These are phyloP conservation scores for Aspergillus brasiliensis DNA, from an alignment of 2,329 filamentous ascomycete genomes.

Conservation along the genomic window DNA sequence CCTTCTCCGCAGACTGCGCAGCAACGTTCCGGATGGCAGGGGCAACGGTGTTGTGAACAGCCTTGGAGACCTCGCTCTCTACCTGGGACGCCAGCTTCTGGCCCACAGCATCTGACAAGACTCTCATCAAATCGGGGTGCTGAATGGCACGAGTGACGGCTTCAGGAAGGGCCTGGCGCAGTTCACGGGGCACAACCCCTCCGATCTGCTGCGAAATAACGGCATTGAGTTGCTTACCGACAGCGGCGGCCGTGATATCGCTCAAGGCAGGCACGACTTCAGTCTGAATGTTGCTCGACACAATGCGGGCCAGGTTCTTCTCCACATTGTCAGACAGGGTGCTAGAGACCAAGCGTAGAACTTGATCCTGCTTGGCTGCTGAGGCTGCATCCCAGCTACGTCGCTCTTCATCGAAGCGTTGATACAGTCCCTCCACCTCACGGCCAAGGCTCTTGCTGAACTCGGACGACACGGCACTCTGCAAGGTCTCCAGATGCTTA, in stretches of 20 bases:
- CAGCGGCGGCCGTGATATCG: constrained; percentile 65
- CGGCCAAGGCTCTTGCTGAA: constrained; percentile 51
- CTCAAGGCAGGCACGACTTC: constrained; percentile 75
- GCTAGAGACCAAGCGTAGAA: constrained; percentile 68
- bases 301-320: constrained; percentile 74
- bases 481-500: constrained; percentile 62
- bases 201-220: constrained; percentile 68
- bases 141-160: constrained; percentile 69
- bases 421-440: constrained; percentile 60
- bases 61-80: constrained; percentile 66
- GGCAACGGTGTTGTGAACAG: constrained; percentile 64
- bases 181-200: constrained; percentile 69
- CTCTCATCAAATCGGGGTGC: constrained; percentile 71
- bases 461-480: constrained; percentile 50
- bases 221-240: constrained; percentile 71
- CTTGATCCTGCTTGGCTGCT: constrained; percentile 67
- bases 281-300: constrained; percentile 73
- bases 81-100: constrained; percentile 67
- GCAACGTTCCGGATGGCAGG: constrained; percentile 68
- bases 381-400: constrained; percentile 64
- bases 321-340: constrained; percentile 72
- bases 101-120: constrained; percentile 71
- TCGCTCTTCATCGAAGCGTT: constrained; percentile 69
- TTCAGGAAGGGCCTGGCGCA: constrained; percentile 69
- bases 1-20: constrained; percentile 66